Evolutionary conservation across 139 green algal species (phyloP).

Genomic region (Edaphochlamys debaryana): DNA sequence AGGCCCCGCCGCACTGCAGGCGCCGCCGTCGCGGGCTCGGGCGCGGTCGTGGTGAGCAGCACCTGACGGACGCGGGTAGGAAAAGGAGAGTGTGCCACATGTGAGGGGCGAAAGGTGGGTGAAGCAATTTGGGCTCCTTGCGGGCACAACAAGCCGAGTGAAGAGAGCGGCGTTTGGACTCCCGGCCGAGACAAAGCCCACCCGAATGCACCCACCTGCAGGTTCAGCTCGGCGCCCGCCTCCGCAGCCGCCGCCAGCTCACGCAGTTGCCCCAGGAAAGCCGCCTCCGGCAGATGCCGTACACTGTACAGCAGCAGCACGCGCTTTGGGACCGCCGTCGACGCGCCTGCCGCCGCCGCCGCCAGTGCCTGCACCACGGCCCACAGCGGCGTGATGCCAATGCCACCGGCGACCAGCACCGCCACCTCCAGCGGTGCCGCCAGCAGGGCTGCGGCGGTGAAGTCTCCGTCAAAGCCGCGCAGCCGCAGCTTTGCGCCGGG

Average conservation of each 20-base stretch:
- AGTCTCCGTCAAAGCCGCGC: conserved; percentile 39
- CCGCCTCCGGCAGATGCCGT: background rate
- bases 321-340: background rate
- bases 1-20: no score
- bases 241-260: background rate
- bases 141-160: background rate
- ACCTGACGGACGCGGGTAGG: background rate
- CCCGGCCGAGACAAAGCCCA: background rate
- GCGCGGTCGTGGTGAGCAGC: background rate
- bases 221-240: background rate
- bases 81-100: background rate
- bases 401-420: conserved; percentile 51
- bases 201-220: background rate
- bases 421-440: background rate
- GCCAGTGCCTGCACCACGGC: conserved; percentile 28
- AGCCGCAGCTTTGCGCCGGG: conserved; percentile 1
- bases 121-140: background rate
- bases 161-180: no score
- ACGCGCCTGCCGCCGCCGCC: background rate
- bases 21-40: background rate
- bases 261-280: background rate
- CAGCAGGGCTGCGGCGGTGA: conserved; percentile 12
- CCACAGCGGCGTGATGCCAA: conserved; percentile 50
- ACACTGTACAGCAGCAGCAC: background rate
- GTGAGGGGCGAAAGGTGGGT: background rate